These are phyloP conservation scores for Sporothrix luriei DNA, from an alignment of 2,329 filamentous ascomycete species.

Conservation along the genomic window DNA sequence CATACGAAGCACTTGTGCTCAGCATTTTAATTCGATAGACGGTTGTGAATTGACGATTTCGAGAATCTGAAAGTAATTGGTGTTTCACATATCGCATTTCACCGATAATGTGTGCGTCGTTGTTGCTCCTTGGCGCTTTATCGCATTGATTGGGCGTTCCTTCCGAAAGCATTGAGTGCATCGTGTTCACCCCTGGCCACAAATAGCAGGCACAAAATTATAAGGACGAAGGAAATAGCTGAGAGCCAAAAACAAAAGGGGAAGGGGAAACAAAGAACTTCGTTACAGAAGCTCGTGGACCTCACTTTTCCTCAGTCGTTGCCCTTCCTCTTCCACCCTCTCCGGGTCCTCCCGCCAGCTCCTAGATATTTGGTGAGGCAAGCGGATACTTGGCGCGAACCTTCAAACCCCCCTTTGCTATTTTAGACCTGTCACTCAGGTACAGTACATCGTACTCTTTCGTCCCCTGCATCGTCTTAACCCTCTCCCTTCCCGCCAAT, in stretches of 20 bases:
- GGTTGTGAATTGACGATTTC: constrained; percentile 1
- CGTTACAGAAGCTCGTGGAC: background rate
- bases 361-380: background rate
- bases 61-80: background rate
- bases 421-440: too few relatives aligned
- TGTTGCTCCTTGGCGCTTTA: background rate
- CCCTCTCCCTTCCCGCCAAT: background rate
- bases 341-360: constrained; percentile 3
- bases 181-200: background rate
- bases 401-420: background rate
- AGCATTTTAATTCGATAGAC: constrained; percentile 14
- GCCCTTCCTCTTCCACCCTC: background rate
- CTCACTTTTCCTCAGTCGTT: background rate
- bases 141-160: background rate
- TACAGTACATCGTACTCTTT: too few relatives aligned
- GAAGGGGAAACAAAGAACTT: background rate
- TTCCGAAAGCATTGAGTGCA: background rate
- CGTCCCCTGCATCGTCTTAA: background rate
- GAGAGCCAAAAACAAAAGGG: background rate
- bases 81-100: background rate
- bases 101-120: background rate
- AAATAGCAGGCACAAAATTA: background rate
- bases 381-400: background rate
- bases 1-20: constrained; percentile 4
- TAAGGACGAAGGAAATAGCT: background rate